These are phyloP conservation scores for Trypanosoma congolense DNA, from an alignment of 208 protist species.

Conservation along the genomic window DNA sequence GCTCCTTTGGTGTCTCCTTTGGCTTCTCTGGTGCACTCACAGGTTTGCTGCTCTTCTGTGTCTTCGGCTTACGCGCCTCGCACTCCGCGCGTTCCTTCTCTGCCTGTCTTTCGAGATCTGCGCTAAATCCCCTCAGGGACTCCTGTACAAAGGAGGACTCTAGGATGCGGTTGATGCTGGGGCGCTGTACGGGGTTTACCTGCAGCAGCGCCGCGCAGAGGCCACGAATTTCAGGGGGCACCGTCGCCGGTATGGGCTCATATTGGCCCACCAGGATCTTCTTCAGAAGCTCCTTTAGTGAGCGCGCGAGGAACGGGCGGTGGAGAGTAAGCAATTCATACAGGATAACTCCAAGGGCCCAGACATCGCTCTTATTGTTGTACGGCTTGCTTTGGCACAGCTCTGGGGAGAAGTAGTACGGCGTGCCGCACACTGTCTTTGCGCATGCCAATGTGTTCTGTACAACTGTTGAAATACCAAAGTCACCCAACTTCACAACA, in stretches of 20 bases:
- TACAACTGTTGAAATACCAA: constrained; percentile 91
- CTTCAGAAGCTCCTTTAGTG: constrained; percentile 87
- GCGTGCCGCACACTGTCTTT: constrained; percentile 93
- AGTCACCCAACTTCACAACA: constrained; percentile 88
- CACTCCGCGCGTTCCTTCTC: constrained; percentile 79
- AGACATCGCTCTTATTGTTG: constrained; percentile 93
- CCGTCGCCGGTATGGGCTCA: constrained; percentile 74
- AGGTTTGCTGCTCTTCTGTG: constrained; percentile 11
- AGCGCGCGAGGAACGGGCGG: constrained; percentile 85
- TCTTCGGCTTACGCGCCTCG: constrained; percentile 28
- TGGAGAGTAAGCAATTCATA: constrained; percentile 89
- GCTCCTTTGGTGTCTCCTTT: constrained; percentile 20
- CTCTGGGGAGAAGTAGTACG: constrained; percentile 96
- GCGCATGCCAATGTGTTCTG: constrained; percentile 90
- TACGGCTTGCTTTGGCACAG: constrained; percentile 93
- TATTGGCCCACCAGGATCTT: constrained; percentile 87
- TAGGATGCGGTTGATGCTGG: constrained; percentile 87
- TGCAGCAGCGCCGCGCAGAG: constrained; percentile 80
- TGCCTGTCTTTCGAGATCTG: constrained; percentile 77
- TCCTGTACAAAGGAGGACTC: constrained; percentile 83
- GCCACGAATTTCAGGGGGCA: constrained; percentile 73
- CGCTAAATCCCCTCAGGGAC: constrained; percentile 71
- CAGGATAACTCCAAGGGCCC: constrained; percentile 89
- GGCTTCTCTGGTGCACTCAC: constrained; percentile 16
- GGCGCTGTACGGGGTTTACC: constrained; percentile 71